These are phyloP conservation scores for Phoma sp. DNA, from an alignment of 2,329 filamentous ascomycete species.

Conservation along the genomic window DNA sequence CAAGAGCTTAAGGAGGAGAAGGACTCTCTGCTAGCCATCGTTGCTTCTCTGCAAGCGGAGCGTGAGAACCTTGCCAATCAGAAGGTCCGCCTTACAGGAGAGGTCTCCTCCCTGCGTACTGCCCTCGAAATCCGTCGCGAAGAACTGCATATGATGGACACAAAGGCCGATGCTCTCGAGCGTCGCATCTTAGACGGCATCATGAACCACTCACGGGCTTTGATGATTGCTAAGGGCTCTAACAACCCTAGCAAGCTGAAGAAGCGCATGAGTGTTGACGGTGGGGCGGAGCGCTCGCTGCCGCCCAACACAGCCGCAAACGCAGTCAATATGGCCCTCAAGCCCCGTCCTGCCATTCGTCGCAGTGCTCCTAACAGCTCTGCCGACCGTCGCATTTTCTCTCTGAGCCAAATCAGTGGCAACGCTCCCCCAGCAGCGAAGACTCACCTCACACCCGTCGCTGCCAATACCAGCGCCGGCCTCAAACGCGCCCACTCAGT, in stretches of 20 bases:
- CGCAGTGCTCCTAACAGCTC: constrained; percentile 48
- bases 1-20: constrained; percentile 50
- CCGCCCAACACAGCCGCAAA: constrained; percentile 45
- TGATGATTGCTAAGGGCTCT: constrained; percentile 75
- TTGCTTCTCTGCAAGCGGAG: constrained; percentile 67
- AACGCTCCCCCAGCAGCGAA: constrained; percentile 63
- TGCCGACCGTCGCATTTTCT: constrained; percentile 76
- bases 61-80: constrained; percentile 78
- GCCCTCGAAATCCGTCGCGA: constrained; percentile 87
- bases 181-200: constrained; percentile 92
- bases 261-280: constrained; percentile 43
- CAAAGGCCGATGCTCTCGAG: constrained; percentile 85
- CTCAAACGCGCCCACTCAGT: constrained; percentile 58
- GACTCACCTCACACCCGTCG: constrained; percentile 43
- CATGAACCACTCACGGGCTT: constrained; percentile 90
- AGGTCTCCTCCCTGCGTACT: constrained; percentile 89
- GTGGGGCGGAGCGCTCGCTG: constrained; percentile 40
- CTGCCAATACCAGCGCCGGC: constrained; percentile 51
- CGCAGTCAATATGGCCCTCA: constrained; percentile 57
- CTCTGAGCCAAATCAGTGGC: constrained; percentile 85
- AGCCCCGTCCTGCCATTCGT: constrained; percentile 49
- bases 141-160: constrained; percentile 89
- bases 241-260: constrained; percentile 46
- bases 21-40: constrained; percentile 56
- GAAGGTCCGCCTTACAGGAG: constrained; percentile 79